Base-by-base conservation (phyloP, 441 rosid genomes). In the Erodium texanum region DNA sequence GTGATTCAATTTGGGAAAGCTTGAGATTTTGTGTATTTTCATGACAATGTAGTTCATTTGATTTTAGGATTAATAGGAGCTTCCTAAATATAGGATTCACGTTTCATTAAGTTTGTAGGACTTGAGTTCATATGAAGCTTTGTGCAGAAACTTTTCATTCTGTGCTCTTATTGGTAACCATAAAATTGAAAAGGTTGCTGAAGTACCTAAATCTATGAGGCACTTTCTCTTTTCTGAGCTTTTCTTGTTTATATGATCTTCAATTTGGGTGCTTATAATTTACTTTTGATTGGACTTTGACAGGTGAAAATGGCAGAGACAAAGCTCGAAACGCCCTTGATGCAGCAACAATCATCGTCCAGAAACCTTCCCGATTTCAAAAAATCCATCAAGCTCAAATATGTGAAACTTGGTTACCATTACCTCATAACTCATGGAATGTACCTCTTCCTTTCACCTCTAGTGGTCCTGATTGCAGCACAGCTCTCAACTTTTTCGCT, bases 351-450 rank as follows among this genome's bases (percentile, higher is more conserved):
- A 16, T 62, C 76, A 27, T 66, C 80, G 0, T 54, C 70, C 2
- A 66, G 81, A 27, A 80, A 74, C 22, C 85, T 84, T 48, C 88
- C 88, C 1, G 88, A 84, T 75, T 82, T 84, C 71, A 82, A 81
- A 70, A 81, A 76, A 66, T 84, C 88, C 3, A 59, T 84, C 36
- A 84, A 82, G 73, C 76, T 84, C n/a, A 84, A 82, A 54, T 82
- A 84, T 34, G 86, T 82, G 66, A 84, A 84, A 76, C 88, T 84
- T 24, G 88, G 88, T 41, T 84, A 84, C 66, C 86, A 84, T 71
- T 79, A 77, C 77, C 77, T 84, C 15, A 82, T 84, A 70, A 82
- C 86, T n/a, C 88, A 84, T 79, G 85, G 83, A 65, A 82, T 84
- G 88, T 81, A 74, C 74, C 88, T 81, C 18, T 75, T 80, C 70